Evolutionary conservation across 805 yeast genomes (phyloP), one percentile per base, ranked within the genome.

Genomic region (Kuraishia molischiana): DNA sequence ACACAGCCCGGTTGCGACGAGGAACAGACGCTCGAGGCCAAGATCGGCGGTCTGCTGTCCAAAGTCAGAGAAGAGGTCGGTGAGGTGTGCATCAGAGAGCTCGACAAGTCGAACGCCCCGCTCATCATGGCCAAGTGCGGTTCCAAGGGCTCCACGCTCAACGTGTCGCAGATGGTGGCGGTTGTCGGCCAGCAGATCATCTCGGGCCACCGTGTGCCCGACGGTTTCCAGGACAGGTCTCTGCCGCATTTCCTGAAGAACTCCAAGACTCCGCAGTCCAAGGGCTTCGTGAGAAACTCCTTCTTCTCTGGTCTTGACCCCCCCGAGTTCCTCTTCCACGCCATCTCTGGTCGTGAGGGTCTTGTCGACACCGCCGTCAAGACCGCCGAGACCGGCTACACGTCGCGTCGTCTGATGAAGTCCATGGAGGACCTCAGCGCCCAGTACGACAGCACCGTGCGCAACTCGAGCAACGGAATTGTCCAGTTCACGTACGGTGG

Each of bases 131-230:
- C 99, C 10, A 85, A 95, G 2, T 92, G 97, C 72, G 99, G 99
- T 50, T 90, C 97, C 31, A 92, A 92, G 61, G 99, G 99, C 62
- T 92, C 97, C 29, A 87, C 96, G 0, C 73, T 94, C 44, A 92
- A 92, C 60, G 98, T 92, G 22, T 92, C 98, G 11, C 99, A 92
- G 67, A 92, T 92, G 99, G 97, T 92, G 72, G 99, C 99, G 0
- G 96, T 90, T 56, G 98, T 92, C 21, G 98, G 98, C 39, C 99
- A 92, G 66, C 99, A 92, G 63, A 92, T 92, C 67, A 92, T 92
- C 49, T 80, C 95, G 3, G 99, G 99, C 61, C 85, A 86, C 57
- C 95, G 99, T 74, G 98, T 92, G 44, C 97, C 98, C 19, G 95
- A 92, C 69, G 99, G 99, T n/a, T 92, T 92, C 72, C 97, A 92